phyloP scores from a whole-genome alignment of 352 stramenopile genomes.

The Phytophthora fragariae region DNA sequence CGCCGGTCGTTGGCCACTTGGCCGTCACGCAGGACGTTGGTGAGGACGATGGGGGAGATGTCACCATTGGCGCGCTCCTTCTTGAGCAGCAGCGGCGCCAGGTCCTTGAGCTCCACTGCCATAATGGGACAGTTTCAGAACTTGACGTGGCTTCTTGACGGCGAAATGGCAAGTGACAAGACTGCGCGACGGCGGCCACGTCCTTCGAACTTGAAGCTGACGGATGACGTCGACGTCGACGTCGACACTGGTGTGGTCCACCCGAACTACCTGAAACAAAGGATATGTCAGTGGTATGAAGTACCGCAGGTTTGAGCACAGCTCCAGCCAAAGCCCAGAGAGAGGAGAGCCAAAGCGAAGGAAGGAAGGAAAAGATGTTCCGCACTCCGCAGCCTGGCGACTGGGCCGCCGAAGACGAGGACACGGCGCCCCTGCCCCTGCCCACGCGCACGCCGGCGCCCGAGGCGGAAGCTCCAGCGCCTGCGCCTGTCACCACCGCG shows the following conservation, averaged over 20 bases:
- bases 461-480: neutral
- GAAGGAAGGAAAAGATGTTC: conserved; percentile 59
- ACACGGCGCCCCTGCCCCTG: conserved; percentile 27
- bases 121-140: too few species aligned
- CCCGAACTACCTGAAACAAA: too few species aligned
- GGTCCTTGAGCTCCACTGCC: conserved; percentile 31
- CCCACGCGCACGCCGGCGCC: conserved; percentile 10
- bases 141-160: neutral
- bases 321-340: neutral
- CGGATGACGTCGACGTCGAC: too few species aligned
- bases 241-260: too few species aligned
- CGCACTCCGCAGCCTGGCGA: conserved; percentile 69
- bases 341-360: neutral
- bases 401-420: conserved; percentile 83
- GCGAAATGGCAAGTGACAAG: conserved; percentile 26
- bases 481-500: neutral
- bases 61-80: conserved; percentile 20
- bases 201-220: neutral
- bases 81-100: conserved; percentile 27
- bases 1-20: conserved; percentile 15
- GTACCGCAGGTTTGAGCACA: too few species aligned
- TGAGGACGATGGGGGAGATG: conserved; percentile 14
- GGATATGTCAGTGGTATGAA: too few species aligned
- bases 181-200: neutral
- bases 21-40: conserved; percentile 21